Percentiles rank a stretch among this genome's conserved stretches.
Evolutionary conservation across 179 eudicot genomes (phyloP).

Genomic region (Beta macrorhiza): DNA sequence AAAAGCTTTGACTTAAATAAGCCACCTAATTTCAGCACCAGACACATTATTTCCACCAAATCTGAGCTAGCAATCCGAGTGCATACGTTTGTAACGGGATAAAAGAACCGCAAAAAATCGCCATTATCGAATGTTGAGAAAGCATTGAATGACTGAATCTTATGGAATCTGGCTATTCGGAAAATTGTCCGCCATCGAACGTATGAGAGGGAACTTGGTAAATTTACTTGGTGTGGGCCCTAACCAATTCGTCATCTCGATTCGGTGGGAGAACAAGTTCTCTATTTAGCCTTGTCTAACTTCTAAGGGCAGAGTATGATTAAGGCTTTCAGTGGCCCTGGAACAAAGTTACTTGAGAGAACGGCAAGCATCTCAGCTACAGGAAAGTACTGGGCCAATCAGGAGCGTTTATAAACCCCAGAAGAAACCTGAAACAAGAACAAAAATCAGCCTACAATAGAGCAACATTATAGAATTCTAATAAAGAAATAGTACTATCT

Average conservation of each 20-base stretch:
- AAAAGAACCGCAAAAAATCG: too few species aligned
- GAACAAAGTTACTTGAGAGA: not conserved
- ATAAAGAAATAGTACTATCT: not conserved
- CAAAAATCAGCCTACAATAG: not conserved
- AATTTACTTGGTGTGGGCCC: too few species aligned
- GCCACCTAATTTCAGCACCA: not conserved
- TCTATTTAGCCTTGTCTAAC: too few species aligned
- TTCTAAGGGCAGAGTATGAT: too few species aligned
- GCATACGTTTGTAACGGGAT: too few species aligned
- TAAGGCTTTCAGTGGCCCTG: too few species aligned
- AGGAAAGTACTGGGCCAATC: not conserved
- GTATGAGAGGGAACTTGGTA: too few species aligned
- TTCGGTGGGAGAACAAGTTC: too few species aligned
- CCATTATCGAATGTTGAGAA: not conserved
- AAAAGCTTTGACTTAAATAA: not conserved
- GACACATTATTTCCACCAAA: not conserved
- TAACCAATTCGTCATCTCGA: too few species aligned
- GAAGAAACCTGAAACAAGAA: constrained; percentile 11
- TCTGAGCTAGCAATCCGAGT: too few species aligned
- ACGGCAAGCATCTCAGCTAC: not conserved
- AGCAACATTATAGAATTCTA: not conserved
- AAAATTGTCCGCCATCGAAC: too few species aligned
- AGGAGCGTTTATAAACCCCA: not conserved
- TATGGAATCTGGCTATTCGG: not conserved
- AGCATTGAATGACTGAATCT: not conserved